These are phyloP conservation scores for Wallacemonas sp. DNA, from an alignment of 208 protist species.

Conservation along the genomic window DNA sequence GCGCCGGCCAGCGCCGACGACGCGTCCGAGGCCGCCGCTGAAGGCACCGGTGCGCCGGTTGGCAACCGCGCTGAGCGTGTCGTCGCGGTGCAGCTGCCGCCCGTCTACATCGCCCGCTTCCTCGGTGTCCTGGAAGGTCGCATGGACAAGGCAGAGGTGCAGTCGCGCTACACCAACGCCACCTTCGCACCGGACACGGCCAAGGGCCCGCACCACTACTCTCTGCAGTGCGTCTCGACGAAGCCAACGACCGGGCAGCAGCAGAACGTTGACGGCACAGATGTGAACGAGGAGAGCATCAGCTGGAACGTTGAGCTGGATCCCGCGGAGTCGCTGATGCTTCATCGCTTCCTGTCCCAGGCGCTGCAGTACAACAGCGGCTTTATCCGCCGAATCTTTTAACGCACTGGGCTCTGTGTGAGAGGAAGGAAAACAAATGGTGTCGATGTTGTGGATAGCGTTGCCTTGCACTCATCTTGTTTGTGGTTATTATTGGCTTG, in stretches of 20 bases:
- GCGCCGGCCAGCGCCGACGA: too few species aligned
- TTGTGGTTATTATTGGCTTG: background rate
- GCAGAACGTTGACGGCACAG: conserved; percentile 37
- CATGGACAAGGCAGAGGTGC: conserved; percentile 62
- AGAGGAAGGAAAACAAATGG: background rate
- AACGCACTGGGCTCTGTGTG: background rate
- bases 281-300: conserved; percentile 60
- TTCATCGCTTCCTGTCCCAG: conserved; percentile 84
- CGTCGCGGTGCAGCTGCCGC: conserved; percentile 75
- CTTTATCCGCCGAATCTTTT: conserved; percentile 37
- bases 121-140: conserved; percentile 84
- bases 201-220: conserved; percentile 50
- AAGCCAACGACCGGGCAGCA: conserved; percentile 51
- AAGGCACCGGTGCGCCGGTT: background rate
- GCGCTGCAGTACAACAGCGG: conserved; percentile 83
- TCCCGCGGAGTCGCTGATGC: conserved; percentile 79
- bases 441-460: background rate
- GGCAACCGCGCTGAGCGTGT: conserved; percentile 57
- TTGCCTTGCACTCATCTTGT: background rate
- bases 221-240: conserved; percentile 61
- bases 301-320: conserved; percentile 76
- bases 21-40: conserved; percentile 10
- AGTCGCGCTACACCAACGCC: conserved; percentile 83
- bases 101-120: conserved; percentile 84
- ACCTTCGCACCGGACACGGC: conserved; percentile 53